Conservation (phyloP, 495 filamentous ascomycete genomes). For the Neurospora sp. region DNA sequence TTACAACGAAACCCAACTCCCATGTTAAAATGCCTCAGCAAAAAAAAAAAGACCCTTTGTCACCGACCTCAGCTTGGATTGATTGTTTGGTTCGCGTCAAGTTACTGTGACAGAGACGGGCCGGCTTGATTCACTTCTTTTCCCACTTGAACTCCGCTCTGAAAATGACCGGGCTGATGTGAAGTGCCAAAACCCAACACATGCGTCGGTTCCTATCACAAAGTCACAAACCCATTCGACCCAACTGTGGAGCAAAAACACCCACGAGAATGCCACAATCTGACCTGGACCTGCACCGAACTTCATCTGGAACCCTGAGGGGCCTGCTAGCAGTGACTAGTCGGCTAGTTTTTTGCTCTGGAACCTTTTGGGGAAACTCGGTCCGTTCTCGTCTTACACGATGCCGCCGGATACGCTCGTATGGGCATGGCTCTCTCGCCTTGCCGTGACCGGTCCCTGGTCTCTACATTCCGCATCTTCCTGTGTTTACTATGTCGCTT, state of each 20-base stretch:
- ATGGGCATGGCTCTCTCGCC: not conserved
- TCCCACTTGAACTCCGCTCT: not conserved
- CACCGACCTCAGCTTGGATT: not conserved
- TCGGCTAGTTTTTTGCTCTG: not conserved
- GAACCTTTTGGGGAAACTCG: not conserved
- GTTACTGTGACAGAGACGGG: not conserved
- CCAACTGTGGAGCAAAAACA: not conserved
- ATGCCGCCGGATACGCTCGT: not conserved
- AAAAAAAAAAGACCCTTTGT: not conserved
- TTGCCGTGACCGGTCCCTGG: not conserved
- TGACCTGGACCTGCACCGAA: not conserved
- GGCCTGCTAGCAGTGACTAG: not conserved
- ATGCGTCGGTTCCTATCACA: not conserved
- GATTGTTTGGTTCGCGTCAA: not conserved
- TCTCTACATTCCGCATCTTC: not conserved
- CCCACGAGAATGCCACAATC: not conserved
- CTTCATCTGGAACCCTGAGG: not conserved
- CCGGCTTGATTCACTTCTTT: not conserved
- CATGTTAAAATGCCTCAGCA: not conserved
- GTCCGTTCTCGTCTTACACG: not conserved
- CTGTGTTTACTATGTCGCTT: not conserved
- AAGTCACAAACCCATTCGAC: not conserved
- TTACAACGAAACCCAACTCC: not conserved
- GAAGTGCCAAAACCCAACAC: not conserved
- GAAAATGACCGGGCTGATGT: not conserved